phyloP scores from a whole-genome alignment of 257 asterid species.

The Voacanga thouarsii region DNA sequence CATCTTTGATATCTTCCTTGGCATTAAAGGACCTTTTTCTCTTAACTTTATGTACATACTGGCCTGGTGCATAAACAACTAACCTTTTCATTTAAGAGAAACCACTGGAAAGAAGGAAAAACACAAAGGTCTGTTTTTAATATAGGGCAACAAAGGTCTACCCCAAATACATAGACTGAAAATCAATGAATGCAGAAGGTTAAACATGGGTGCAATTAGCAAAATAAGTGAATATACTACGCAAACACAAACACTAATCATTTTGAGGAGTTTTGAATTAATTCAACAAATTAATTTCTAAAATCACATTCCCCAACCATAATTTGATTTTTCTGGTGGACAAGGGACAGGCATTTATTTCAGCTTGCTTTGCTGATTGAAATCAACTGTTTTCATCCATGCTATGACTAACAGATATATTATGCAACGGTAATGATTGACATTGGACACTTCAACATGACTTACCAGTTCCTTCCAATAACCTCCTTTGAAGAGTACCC shows the following conservation, averaged over 20 bases:
- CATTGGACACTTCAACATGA: background rate
- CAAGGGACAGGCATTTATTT: background rate
- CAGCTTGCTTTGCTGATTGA: background rate
- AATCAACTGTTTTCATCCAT: background rate
- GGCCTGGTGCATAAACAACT: background rate
- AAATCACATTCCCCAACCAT: background rate
- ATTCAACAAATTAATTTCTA: background rate
- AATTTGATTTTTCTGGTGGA: background rate
- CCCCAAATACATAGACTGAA: background rate
- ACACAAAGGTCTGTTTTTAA: background rate
- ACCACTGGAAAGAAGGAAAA: background rate
- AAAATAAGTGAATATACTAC: background rate
- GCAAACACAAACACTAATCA: background rate
- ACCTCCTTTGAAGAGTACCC: slow-evolving; percentile 87
- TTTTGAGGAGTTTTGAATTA: background rate
- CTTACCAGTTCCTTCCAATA: slow-evolving; percentile 89
- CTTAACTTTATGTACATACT: background rate
- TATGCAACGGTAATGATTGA: background rate
- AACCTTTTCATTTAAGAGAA: background rate
- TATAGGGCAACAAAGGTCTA: background rate
- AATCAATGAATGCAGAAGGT: background rate
- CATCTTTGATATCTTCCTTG: background rate
- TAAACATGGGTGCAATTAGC: background rate
- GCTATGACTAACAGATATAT: background rate
- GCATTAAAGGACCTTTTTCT: background rate